Percentiles rank a stretch among this genome's conserved stretches.
These are phyloP conservation scores for Monosporascus sp. DNA, from an alignment of 2,329 filamentous ascomycete genomes.

Conservation along the genomic window DNA sequence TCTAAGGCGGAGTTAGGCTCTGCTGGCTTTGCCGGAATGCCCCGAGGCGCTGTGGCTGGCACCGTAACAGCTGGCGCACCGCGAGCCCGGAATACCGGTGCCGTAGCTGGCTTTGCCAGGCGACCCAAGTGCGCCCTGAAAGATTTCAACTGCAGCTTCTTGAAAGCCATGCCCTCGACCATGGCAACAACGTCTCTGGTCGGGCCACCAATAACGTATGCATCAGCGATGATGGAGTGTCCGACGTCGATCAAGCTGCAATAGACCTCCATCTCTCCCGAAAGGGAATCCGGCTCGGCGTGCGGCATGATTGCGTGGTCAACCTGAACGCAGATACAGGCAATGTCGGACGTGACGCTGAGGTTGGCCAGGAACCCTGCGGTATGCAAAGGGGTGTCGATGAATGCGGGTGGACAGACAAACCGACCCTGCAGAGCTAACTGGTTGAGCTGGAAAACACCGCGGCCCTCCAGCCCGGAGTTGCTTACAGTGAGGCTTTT, in stretches of 20 bases:
- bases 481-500: slow-evolving; percentile 19
- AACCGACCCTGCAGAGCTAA: slow-evolving; percentile 8
- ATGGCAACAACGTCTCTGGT: slow-evolving; percentile 17
- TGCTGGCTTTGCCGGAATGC: not conserved
- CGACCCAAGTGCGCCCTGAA: slow-evolving; percentile 21
- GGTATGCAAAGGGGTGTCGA: slow-evolving; percentile 27
- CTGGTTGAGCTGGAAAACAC: slow-evolving; percentile 4
- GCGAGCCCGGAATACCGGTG: not conserved
- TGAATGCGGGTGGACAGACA: slow-evolving; percentile 20
- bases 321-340: slow-evolving; percentile 25
- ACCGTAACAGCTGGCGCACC: not conserved
- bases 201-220: slow-evolving; percentile 16
- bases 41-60: not conserved
- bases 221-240: slow-evolving; percentile 20
- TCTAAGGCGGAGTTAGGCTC: not conserved
- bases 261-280: slow-evolving; percentile 17
- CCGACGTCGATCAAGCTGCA: slow-evolving; percentile 22
- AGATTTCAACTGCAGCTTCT: slow-evolving; percentile 25
- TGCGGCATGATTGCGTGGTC: slow-evolving; percentile 16
- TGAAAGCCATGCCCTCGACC: slow-evolving; percentile 24
- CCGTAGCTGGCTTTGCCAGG: not conserved
- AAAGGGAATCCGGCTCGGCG: slow-evolving; percentile 5
- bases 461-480: slow-evolving; percentile 14
- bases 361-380: slow-evolving; percentile 27
- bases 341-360: slow-evolving; percentile 18